phyloP scores from a whole-genome alignment of 768 basidiomycete genomes.

The Cystobasidium ongulense region DNA sequence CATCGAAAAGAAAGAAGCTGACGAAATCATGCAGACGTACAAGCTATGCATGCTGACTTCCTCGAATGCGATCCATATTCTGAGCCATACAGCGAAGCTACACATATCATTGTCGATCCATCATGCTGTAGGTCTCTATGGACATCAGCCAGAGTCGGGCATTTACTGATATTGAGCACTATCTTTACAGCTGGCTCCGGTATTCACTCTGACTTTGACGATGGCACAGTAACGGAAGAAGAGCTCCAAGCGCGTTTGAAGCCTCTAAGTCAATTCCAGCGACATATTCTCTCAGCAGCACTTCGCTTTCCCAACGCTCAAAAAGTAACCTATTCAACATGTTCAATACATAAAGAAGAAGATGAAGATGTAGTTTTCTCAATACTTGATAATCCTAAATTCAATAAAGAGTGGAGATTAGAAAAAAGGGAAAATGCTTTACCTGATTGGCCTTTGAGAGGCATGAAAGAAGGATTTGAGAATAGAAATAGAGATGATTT shows the following conservation, averaged over 20 bases:
- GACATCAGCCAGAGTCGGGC: slow-evolving; percentile 75
- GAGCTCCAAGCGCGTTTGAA: slow-evolving; percentile 62
- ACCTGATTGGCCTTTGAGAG: slow-evolving; percentile 74
- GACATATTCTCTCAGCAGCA: slow-evolving; percentile 83
- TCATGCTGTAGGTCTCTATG: slow-evolving; percentile 95
- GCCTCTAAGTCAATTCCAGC: slow-evolving; percentile 79
- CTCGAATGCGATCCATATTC: slow-evolving; percentile 64
- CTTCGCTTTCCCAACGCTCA: slow-evolving; percentile 77
- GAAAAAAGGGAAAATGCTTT: slow-evolving; percentile 62
- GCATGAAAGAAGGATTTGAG: slow-evolving; percentile 44
- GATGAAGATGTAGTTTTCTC: slow-evolving; percentile 82
- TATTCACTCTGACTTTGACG: slow-evolving; percentile 49
- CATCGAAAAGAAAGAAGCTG: background rate
- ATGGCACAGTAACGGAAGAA: slow-evolving; percentile 52
- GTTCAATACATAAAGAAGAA: slow-evolving; percentile 80
- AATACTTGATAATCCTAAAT: slow-evolving; percentile 66
- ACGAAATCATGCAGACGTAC: slow-evolving; percentile 50
- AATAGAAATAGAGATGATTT: slow-evolving; percentile 50
- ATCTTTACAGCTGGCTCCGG: slow-evolving; percentile 35
- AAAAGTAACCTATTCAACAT: slow-evolving; percentile 95
- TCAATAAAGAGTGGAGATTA: slow-evolving; percentile 57
- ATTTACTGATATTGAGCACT: slow-evolving; percentile 36
- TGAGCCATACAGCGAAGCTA: slow-evolving; percentile 57
- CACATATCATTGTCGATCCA: slow-evolving; percentile 88
- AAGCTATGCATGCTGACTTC: slow-evolving; percentile 72